These are phyloP conservation scores for Erythrophleum ivorense DNA, from an alignment of 331 rosid species.

Conservation along the genomic window DNA sequence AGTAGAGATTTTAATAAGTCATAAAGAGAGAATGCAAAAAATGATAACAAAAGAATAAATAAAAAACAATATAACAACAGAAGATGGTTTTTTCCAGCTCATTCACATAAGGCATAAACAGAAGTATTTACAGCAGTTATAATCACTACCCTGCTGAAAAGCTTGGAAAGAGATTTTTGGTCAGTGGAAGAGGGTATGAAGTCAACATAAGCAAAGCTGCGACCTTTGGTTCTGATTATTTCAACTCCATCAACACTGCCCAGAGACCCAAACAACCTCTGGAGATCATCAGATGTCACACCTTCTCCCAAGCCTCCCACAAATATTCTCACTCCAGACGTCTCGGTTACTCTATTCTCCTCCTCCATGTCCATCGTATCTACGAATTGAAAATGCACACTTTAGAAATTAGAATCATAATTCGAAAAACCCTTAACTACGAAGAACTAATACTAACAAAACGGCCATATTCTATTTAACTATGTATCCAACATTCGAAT, in stretches of 20 bases:
- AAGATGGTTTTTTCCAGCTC: background rate
- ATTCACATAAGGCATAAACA: background rate
- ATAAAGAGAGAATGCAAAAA: background rate
- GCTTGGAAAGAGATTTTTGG: conserved; percentile 71
- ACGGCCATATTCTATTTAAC: too few relatives aligned
- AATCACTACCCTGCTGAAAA: conserved; percentile 59
- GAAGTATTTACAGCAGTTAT: conserved; percentile 11
- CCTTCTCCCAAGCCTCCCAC: conserved; percentile 79
- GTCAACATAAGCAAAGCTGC: conserved; percentile 81
- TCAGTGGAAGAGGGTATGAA: conserved; percentile 60
- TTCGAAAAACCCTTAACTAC: background rate
- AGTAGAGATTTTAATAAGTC: background rate
- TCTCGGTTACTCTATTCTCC: background rate
- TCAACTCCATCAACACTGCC: conserved; percentile 61
- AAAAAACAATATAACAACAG: too few relatives aligned
- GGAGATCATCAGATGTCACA: conserved; percentile 62
- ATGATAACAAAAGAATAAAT: too few relatives aligned
- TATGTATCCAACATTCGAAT: background rate
- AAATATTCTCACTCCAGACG: conserved; percentile 50
- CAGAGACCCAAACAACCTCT: conserved; percentile 51
- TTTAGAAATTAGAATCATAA: background rate
- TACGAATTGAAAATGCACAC: background rate
- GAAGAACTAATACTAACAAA: background rate
- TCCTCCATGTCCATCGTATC: conserved; percentile 32
- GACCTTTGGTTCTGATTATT: conserved; percentile 78